Evolutionary conservation across 768 basidiomycete species (phyloP), one percentile per base, ranked within the genome.

Genomic region (Boletus subcaerulescens): DNA sequence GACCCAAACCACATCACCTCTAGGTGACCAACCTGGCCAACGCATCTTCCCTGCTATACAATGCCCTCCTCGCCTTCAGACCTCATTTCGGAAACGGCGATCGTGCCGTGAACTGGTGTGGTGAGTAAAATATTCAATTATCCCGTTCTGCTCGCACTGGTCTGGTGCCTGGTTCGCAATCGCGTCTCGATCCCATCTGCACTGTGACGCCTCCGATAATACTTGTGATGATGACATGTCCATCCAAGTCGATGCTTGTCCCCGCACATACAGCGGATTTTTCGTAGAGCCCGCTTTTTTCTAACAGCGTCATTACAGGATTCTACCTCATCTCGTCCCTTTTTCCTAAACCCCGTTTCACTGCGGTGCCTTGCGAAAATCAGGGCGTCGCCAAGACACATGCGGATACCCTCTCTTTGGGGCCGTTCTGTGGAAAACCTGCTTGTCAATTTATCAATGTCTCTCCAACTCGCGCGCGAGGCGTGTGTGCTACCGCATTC

Each of bases 101-200:
- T 36, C 80, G 83, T 50, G 82, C 88, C 4, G 91, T 96, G 20
- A 96, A 96, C 66, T 98, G 94, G 95, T 87, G 87, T 75, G 95
- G 95, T 94, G 62, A 74, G 90, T 72, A 29, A 8, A 35, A 20
- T n/a, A 35, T 52, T 20, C 49, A 29, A 12, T 39, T 4, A 14
- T 17, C 50, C 36, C 26, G 24, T 26, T 38, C n/a, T 56, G 32
- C 38, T 54, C 42, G 20, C 48, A 26, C 50, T 39, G 35, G n/a
- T 32, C 20, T n/a, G 35, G 42, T 43, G 35, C 40, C 43, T 42
- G 24, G 39, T 52, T 29, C 35, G 22, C 20, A 38, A 26, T 48
- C 48, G 10, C 35, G 26, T 32, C 52, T 49, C 26, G 10, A 39
- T 50, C 11, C 29, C 13, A 35, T 14, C 33, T 13, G 33, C 33